Percentiles rank a stretch among this genome's conserved stretches.
Evolutionary conservation across 179 eudicot species (phyloP).

Genomic region (Dionaea muscipula): DNA sequence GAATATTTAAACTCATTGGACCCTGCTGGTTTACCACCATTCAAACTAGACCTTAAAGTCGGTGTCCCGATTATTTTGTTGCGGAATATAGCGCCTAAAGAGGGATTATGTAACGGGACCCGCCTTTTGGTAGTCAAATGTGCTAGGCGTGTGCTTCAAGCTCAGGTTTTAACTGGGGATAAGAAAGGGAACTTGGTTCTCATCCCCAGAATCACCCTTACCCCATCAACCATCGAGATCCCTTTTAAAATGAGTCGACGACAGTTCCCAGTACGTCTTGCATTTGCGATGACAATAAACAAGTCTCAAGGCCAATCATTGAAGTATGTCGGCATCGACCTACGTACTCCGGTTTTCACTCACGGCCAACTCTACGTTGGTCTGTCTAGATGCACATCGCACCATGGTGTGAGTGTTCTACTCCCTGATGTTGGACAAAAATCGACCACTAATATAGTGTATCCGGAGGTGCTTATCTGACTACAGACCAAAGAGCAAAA

Average conservation of each 20-base stretch:
- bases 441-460: too few species aligned
- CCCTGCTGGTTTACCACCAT: background rate
- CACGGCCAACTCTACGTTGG: too few species aligned
- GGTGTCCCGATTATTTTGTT: slow-evolving; percentile 5
- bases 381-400: too few species aligned
- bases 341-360: too few species aligned
- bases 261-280: background rate
- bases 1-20: slow-evolving; percentile 3
- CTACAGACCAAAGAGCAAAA: too few species aligned
- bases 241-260: background rate
- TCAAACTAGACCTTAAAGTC: background rate
- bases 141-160: background rate
- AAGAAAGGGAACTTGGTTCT: background rate
- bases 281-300: slow-evolving; percentile 1
- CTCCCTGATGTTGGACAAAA: too few species aligned
- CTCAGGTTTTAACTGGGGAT: background rate
- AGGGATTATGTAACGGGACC: slow-evolving; percentile 9
- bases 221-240: background rate
- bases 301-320: too few species aligned
- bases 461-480: too few species aligned
- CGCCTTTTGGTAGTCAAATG: background rate
- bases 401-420: too few species aligned
- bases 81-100: slow-evolving; percentile 6
- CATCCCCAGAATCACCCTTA: background rate
- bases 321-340: too few species aligned